Base-by-base conservation (phyloP, 306 rosid genomes). In the Erythrophleum fordii region DNA sequence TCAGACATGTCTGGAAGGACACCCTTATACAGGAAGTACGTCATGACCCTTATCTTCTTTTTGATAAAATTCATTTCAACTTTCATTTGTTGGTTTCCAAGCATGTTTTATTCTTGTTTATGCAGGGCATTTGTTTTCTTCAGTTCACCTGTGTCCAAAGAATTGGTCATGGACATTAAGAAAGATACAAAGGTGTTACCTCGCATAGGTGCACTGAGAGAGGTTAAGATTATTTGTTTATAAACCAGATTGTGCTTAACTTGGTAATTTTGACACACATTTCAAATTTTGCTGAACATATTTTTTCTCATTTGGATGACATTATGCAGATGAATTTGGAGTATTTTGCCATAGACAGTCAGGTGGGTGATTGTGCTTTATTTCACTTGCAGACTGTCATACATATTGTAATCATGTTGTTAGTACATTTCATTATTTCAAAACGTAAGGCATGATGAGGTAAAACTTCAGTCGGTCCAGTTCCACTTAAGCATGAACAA, bases 51-150 rank as follows among this genome's bases (percentile, higher is more conserved):
- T 85, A 44, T 75, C 73, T 82, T 45, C 37, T 44, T 65, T 18
- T 74, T 41, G 14, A 16, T 46, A 11, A 44, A 73, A 72, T 68
- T 79, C 70, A 31, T 81, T 22, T 22, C 64, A 67, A 31, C 71
- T 65, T 74, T 75, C 73, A 66, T 42, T 22, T 71, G 11, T 55
- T 67, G 82, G 66, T 56, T 77, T 77, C 82, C 34, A 73, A 73
- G 60, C 64, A 73, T 53, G 44, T 34, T 68, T 52, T 80, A 60
- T 66, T 76, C 74, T 78, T 81, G 76, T 86, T 79, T 60, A 80
- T 92, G 89, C 77, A 95, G 98, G 94, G 97, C 98, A 61, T 93
- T 95, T 89, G 93, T 95, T 81, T 95, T 95, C 93, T 93, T 95
- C 85, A 93, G 98, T 82, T 95, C 99, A 48, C 87, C 96, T 76